Evolutionary conservation across 352 stramenopile genomes (phyloP).

Genomic region (Pythium aquatile): DNA sequence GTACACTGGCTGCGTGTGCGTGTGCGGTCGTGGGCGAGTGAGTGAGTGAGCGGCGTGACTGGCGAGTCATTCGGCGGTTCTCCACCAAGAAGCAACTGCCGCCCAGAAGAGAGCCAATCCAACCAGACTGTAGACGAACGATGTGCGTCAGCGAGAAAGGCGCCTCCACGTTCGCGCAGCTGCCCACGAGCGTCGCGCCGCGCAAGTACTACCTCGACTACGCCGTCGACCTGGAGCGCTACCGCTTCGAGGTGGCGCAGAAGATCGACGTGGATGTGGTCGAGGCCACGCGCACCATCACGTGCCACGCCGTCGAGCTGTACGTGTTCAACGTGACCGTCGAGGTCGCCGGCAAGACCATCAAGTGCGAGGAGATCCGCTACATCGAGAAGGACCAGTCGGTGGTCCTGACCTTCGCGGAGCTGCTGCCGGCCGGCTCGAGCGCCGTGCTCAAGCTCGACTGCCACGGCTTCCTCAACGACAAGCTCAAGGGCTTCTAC

Average conservation of each 20-base stretch:
- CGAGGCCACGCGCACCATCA: constrained; percentile 77
- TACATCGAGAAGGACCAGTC: constrained; percentile 55
- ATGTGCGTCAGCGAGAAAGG: constrained; percentile 24
- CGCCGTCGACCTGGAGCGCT: constrained; percentile 64
- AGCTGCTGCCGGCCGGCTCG: constrained; percentile 36
- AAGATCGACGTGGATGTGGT: constrained; percentile 58
- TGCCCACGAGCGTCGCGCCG: constrained; percentile 58
- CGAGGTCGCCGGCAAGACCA: constrained; percentile 33
- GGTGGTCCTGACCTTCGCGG: constrained; percentile 49
- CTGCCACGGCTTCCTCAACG: constrained; percentile 78
- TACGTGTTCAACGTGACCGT: constrained; percentile 73
- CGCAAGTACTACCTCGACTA: constrained; percentile 83
- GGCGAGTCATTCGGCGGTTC: constrained; percentile 5
- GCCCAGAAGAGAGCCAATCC: not conserved
- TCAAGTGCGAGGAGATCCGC: constrained; percentile 56
- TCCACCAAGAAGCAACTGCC: not conserved
- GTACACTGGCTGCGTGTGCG: not conserved
- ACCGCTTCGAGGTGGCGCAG: constrained; percentile 68
- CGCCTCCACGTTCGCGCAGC: constrained; percentile 50
- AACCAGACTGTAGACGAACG: constrained; percentile 2
- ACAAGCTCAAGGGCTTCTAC: constrained; percentile 97
- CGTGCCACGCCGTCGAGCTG: constrained; percentile 94
- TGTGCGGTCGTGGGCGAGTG: not conserved
- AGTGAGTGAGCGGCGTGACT: not conserved
- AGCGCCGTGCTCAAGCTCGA: constrained; percentile 41